These are phyloP conservation scores for Colletotrichum eremochloae DNA, from an alignment of 2,329 filamentous ascomycete genomes.

Conservation along the genomic window DNA sequence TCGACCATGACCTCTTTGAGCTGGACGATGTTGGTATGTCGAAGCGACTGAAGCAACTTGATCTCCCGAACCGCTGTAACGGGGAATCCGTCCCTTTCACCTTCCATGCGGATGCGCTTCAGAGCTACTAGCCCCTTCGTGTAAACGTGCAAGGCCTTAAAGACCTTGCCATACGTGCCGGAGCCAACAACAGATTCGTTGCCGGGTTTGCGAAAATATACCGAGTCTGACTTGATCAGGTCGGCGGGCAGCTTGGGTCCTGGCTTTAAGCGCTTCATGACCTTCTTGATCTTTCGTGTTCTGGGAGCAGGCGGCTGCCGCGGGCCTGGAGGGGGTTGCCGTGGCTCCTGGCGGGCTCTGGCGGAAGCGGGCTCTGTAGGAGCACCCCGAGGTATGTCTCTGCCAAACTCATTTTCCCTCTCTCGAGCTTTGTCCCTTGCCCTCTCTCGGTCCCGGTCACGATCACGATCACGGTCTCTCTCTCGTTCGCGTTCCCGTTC, in stretches of 20 bases:
- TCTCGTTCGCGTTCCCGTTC: conserved; percentile 38
- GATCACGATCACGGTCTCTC: conserved; percentile 47
- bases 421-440: conserved; percentile 55
- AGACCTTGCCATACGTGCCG: conserved; percentile 95
- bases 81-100: conserved; percentile 90
- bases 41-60: conserved; percentile 88
- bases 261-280: conserved; percentile 77
- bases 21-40: conserved; percentile 85
- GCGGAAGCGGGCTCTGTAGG: conserved; percentile 68
- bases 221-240: conserved; percentile 83
- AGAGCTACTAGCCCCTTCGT: conserved; percentile 86
- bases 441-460: conserved; percentile 51
- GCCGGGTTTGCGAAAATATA: conserved; percentile 95
- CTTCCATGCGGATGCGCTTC: conserved; percentile 94
- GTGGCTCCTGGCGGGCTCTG: conserved; percentile 54
- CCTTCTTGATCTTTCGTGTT: conserved; percentile 75
- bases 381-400: conserved; percentile 63
- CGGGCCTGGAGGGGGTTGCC: conserved; percentile 52
- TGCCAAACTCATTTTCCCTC: conserved; percentile 51
- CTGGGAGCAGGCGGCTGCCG: conserved; percentile 57
- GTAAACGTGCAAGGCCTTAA: conserved; percentile 94
- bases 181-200: conserved; percentile 97
- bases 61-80: conserved; percentile 93
- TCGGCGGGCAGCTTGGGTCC: conserved; percentile 79
- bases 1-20: conserved; percentile 97